Percentiles rank a stretch among this genome's conserved stretches.
Evolutionary conservation across 2,329 filamentous ascomycete species (phyloP).

Genomic region (Cercospora sp.): DNA sequence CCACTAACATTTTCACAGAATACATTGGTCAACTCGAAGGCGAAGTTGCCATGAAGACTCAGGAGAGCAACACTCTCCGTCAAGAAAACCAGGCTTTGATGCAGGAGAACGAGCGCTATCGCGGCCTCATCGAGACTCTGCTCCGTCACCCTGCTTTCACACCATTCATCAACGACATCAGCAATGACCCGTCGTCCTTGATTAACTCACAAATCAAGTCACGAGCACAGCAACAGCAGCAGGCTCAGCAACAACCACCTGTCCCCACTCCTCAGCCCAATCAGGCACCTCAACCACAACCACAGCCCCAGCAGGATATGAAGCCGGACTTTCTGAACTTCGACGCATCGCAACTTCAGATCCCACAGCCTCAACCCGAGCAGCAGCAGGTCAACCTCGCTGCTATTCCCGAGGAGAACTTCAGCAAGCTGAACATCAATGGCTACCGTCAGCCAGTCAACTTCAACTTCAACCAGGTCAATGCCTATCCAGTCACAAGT

Average conservation of each 20-base stretch:
- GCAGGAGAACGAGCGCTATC: constrained; percentile 57
- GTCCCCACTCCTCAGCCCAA: constrained; percentile 22
- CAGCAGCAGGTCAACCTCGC: constrained; percentile 67
- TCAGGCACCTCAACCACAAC: constrained; percentile 36
- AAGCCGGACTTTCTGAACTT: constrained; percentile 42
- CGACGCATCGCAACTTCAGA: constrained; percentile 42
- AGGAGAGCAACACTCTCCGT: constrained; percentile 79
- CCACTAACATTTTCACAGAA: constrained; percentile 67
- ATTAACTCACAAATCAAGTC: constrained; percentile 36
- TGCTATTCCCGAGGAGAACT: constrained; percentile 81
- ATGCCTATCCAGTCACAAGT: constrained; percentile 38
- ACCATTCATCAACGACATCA: constrained; percentile 49
- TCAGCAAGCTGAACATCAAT: constrained; percentile 68
- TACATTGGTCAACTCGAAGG: constrained; percentile 93
- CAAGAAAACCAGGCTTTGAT: constrained; percentile 69
- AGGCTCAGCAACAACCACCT: constrained; percentile 25
- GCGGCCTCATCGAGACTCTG: constrained; percentile 75
- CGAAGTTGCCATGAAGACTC: constrained; percentile 62
- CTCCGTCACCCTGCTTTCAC: constrained; percentile 52
- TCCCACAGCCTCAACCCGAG: constrained; percentile 35
- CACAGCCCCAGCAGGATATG: constrained; percentile 34
- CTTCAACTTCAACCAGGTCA: constrained; percentile 37
- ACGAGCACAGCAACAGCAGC: constrained; percentile 31
- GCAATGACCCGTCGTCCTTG: constrained; percentile 43
- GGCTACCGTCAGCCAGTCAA: constrained; percentile 49